Evolutionary conservation across 352 stramenopile species (phyloP).

Genomic region (Globisporangium nagaii): DNA sequence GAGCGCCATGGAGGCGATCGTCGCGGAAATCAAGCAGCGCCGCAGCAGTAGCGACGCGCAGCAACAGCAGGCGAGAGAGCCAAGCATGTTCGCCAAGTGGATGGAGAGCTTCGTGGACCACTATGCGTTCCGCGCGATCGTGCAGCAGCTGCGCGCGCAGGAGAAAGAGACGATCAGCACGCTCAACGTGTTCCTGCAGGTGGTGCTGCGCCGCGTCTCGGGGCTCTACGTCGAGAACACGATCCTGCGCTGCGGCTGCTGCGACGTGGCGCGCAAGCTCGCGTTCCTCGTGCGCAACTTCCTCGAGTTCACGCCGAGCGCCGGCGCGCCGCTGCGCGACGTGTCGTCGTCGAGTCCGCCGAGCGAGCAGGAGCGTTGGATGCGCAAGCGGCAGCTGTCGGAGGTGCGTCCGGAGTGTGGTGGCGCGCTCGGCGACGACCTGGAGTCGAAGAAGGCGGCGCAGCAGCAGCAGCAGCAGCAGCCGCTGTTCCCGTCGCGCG

Average conservation of each 20-base stretch:
- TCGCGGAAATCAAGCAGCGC: slow-evolving; percentile 41
- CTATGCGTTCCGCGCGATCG: slow-evolving; percentile 61
- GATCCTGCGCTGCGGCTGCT: slow-evolving; percentile 49
- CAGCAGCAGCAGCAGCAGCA: slow-evolving; percentile 1
- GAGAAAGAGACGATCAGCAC: slow-evolving; percentile 72
- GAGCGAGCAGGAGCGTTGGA: slow-evolving; percentile 15
- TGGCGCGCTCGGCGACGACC: slow-evolving; percentile 9
- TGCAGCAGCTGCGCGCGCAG: slow-evolving; percentile 49
- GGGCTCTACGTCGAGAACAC: slow-evolving; percentile 50
- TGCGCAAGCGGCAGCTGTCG: slow-evolving; percentile 49
- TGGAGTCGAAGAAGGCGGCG: background rate
- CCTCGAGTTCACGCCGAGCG: slow-evolving; percentile 34
- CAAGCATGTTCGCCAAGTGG: slow-evolving; percentile 64
- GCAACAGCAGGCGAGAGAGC: slow-evolving; percentile 11
- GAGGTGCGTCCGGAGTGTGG: slow-evolving; percentile 43
- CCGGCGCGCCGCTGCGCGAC: background rate
- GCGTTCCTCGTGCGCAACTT: slow-evolving; percentile 63
- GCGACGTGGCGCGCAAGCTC: slow-evolving; percentile 42
- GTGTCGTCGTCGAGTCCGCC: slow-evolving; percentile 3
- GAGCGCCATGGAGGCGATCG: slow-evolving; percentile 49
- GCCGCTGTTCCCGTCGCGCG: slow-evolving; percentile 29
- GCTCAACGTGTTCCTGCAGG: slow-evolving; percentile 67
- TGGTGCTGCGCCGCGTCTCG: slow-evolving; percentile 60
- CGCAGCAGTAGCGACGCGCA: slow-evolving; percentile 23
- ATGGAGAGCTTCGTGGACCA: slow-evolving; percentile 69